phyloP scores from a whole-genome alignment of 768 basidiomycete species.

The Fomitopsis pulvina region DNA sequence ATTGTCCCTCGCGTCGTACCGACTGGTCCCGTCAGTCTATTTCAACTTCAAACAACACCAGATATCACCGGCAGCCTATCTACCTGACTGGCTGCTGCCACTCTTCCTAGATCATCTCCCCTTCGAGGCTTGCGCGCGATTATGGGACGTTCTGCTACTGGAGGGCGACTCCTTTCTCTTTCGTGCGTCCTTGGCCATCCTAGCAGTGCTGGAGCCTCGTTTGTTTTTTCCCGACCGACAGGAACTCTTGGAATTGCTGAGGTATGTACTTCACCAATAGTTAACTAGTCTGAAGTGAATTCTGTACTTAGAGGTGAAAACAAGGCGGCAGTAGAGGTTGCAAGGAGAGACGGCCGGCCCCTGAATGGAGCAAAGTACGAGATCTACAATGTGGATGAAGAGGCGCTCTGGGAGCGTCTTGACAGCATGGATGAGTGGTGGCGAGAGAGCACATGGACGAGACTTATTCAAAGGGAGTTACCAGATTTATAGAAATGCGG shows the following conservation, averaged over 20 bases:
- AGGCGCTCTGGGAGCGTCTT: constrained; percentile 78
- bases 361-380: constrained; percentile 75
- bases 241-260: constrained; percentile 74
- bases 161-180: constrained; percentile 91
- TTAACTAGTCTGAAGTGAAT: constrained; percentile 1
- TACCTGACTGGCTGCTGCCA: constrained; percentile 75
- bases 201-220: constrained; percentile 78
- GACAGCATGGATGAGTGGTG: constrained; percentile 86
- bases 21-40: constrained; percentile 50
- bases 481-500: constrained; percentile 56
- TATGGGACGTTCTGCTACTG: constrained; percentile 84
- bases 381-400: constrained; percentile 82
- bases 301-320: constrained; percentile 61
- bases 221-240: constrained; percentile 83
- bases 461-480: constrained; percentile 75
- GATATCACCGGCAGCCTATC: constrained; percentile 78
- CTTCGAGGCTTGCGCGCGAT: constrained; percentile 81
- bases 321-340: constrained; percentile 77
- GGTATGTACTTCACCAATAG: constrained; percentile 28
- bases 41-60: constrained; percentile 95
- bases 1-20: not conserved
- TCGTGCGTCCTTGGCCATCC: constrained; percentile 74
- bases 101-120: constrained; percentile 84
- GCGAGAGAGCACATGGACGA: constrained; percentile 86
- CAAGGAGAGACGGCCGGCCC: constrained; percentile 57